phyloP scores from a whole-genome alignment of 2,329 filamentous ascomycete species.

The Phaeosphaeriaceae sp. region DNA sequence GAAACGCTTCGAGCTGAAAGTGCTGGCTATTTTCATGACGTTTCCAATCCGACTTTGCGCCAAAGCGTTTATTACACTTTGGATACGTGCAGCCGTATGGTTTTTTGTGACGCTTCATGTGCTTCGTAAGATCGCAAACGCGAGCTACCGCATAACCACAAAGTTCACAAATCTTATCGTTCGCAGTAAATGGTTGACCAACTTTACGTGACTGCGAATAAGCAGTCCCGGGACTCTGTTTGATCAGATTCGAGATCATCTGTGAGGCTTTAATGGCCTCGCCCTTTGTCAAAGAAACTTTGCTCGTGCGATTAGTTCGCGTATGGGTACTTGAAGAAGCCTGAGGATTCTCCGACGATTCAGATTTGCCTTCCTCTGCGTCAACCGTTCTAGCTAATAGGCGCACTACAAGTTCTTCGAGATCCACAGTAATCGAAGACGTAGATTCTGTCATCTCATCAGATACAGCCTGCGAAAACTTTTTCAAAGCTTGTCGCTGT shows the following conservation, averaged over 20 bases:
- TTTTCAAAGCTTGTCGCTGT: conserved; percentile 32
- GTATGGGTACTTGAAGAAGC: background rate
- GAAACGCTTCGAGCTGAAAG: conserved; percentile 73
- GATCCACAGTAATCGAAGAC: conserved; percentile 20
- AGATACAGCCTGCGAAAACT: conserved; percentile 27
- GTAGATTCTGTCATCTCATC: conserved; percentile 23
- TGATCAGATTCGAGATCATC: conserved; percentile 34
- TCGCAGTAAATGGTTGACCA: conserved; percentile 15
- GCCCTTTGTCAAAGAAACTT: conserved; percentile 23
- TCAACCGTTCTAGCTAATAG: conserved; percentile 15
- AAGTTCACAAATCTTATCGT: conserved; percentile 21
- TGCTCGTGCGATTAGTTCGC: background rate
- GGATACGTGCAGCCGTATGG: conserved; percentile 83
- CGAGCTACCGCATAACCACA: conserved; percentile 36
- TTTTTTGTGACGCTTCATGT: conserved; percentile 78
- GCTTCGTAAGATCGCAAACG: conserved; percentile 65
- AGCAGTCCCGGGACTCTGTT: conserved; percentile 19
- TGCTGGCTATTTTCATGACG: conserved; percentile 86
- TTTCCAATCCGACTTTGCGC: conserved; percentile 96
- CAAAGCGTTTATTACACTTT: conserved; percentile 74
- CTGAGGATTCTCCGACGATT: background rate
- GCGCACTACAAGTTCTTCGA: conserved; percentile 31
- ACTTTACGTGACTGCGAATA: conserved; percentile 16
- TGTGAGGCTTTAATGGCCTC: conserved; percentile 32
- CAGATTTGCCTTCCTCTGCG: conserved; percentile 1